These are phyloP conservation scores for Heracleum sosnowskyi DNA, from an alignment of 129 eudicot genomes.

Conservation along the genomic window DNA sequence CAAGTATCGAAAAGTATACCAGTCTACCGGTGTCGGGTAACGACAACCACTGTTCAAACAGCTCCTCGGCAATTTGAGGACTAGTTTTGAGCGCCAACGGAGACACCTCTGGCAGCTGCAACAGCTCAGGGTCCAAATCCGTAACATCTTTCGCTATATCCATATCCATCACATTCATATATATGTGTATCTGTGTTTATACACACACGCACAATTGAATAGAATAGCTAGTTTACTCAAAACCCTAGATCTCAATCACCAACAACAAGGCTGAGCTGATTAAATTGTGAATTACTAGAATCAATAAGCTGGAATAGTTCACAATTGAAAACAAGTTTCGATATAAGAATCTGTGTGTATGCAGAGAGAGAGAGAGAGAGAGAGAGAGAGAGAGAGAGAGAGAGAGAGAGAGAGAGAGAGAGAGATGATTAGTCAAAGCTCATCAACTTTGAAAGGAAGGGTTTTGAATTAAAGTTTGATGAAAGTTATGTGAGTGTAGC, in stretches of 20 bases:
- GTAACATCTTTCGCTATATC: conserved; percentile 21
- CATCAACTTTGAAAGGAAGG: background rate
- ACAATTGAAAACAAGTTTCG: no score
- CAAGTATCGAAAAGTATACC: conserved; percentile 13
- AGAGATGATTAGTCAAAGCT: background rate
- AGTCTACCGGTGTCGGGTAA: conserved; percentile 26
- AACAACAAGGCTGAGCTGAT: no score
- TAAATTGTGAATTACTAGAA: no score
- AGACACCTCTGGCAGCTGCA: conserved; percentile 35
- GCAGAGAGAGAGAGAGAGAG: no score
- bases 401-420: no score
- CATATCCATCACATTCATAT: conserved; percentile 21
- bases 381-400: no score
- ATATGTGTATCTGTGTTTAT: background rate
- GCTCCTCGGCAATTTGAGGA: conserved; percentile 21
- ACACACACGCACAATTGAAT: background rate
- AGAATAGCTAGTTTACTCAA: background rate
- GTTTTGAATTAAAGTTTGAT: background rate
- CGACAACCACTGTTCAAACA: conserved; percentile 33
- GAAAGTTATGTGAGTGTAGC: background rate
- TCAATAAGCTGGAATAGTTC: background rate
- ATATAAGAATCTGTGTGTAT: no score
- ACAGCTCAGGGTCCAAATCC: conserved; percentile 27
- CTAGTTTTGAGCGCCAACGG: conserved; percentile 25
- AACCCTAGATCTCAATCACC: background rate